Conservation (phyloP, 768 basidiomycete genomes). For the Nidularia sp. region DNA sequence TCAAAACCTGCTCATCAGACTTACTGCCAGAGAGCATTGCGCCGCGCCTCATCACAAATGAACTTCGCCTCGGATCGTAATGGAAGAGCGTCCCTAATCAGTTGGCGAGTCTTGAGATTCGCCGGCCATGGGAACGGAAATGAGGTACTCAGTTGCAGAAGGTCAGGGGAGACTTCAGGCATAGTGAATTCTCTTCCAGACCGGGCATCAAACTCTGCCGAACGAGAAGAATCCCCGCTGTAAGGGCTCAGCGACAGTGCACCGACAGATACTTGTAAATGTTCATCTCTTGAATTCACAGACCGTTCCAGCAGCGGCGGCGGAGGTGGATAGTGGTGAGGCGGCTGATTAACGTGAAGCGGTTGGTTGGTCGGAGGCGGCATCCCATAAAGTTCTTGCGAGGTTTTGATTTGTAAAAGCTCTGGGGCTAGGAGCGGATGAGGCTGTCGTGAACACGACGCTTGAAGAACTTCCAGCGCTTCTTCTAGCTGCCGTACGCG, state of each 20-base stretch:
- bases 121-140: constrained; percentile 71
- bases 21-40: constrained; percentile 73
- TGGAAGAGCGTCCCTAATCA: constrained; percentile 62
- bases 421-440: constrained; percentile 61
- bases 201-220: constrained; percentile 4
- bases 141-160: constrained; percentile 57
- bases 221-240: constrained; percentile 17
- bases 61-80: constrained; percentile 52
- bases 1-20: constrained; percentile 19
- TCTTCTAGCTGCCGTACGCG: constrained; percentile 65
- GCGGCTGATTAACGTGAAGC: background rate
- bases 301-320: constrained; percentile 3
- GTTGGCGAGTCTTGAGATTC: constrained; percentile 58
- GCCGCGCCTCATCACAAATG: constrained; percentile 60
- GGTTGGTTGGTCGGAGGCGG: constrained; percentile 3
- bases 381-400: constrained; percentile 54
- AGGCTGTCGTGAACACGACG: constrained; percentile 28
- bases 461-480: constrained; percentile 43
- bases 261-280: constrained; percentile 17
- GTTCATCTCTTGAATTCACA: constrained; percentile 13
- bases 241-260: constrained; percentile 16
- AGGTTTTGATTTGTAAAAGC: constrained; percentile 58
- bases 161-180: constrained; percentile 39
- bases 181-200: constrained; percentile 16
- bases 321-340: background rate